phyloP scores from a whole-genome alignment of 2,329 filamentous ascomycete genomes.

The Clarireedia sp. region DNA sequence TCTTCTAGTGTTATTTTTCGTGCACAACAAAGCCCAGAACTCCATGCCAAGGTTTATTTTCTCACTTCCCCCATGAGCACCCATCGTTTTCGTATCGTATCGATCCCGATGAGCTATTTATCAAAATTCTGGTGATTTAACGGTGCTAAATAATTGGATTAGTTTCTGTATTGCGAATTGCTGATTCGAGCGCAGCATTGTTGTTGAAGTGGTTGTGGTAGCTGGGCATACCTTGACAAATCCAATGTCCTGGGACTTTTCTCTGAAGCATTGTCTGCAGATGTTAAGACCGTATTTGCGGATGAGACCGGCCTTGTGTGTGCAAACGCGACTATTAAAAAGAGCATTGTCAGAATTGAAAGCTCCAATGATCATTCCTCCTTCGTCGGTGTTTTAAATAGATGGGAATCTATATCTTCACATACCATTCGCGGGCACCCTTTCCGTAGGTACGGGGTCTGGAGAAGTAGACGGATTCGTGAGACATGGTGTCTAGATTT shows the following conservation, averaged over 20 bases:
- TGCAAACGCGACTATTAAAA: constrained; percentile 64
- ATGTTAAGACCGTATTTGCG: constrained; percentile 98
- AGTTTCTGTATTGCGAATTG: constrained; percentile 4
- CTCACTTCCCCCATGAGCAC: not conserved
- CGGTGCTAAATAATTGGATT: constrained; percentile 19
- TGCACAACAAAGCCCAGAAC: constrained; percentile 12
- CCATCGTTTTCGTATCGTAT: constrained; percentile 5
- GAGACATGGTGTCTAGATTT: constrained; percentile 52
- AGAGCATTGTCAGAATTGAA: constrained; percentile 11
- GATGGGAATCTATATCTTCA: constrained; percentile 20
- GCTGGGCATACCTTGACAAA: constrained; percentile 56
- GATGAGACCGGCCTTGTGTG: constrained; percentile 97
- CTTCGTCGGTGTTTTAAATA: not conserved
- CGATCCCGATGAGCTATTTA: constrained; percentile 1
- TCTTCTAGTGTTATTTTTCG: constrained; percentile 4
- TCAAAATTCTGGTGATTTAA: constrained; percentile 16
- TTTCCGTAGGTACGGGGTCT: constrained; percentile 96
- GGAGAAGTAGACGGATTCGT: constrained; percentile 99
- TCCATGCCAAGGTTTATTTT: constrained; percentile 11
- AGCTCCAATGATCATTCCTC: not conserved
- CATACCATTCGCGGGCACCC: constrained; percentile 89
- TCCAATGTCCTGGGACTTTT: constrained; percentile 65
- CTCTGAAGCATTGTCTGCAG: constrained; percentile 72
- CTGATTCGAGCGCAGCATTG: not conserved
- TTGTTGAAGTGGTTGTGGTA: not conserved